Percentiles rank a stretch among this genome's conserved stretches.
Conservation (phyloP, 495 filamentous ascomycete species). For the Trichoderma erinaceum region DNA sequence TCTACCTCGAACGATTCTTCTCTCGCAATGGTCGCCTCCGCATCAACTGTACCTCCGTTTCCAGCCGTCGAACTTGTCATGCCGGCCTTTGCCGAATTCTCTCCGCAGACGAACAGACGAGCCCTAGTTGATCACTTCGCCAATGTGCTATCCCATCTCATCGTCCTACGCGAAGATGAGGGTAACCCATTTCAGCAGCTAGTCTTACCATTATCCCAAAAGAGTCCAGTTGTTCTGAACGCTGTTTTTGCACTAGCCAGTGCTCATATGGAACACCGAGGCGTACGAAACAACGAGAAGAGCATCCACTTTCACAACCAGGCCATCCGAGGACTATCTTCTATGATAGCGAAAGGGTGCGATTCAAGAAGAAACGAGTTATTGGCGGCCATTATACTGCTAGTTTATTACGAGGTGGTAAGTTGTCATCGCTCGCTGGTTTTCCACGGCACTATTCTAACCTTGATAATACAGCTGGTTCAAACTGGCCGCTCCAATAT, state of each 20-base stretch:
- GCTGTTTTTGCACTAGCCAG: slow-evolving; percentile 54
- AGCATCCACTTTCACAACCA: slow-evolving; percentile 54
- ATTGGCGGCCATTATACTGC: slow-evolving; percentile 54
- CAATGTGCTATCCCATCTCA: slow-evolving; percentile 55
- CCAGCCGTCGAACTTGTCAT: slow-evolving; percentile 45
- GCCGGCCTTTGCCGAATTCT: slow-evolving; percentile 51
- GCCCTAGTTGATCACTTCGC: slow-evolving; percentile 57
- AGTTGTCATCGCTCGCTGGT: slow-evolving; percentile 21
- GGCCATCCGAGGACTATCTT: slow-evolving; percentile 52
- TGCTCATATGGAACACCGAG: slow-evolving; percentile 54
- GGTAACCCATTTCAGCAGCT: slow-evolving; percentile 59
- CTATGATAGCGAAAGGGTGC: slow-evolving; percentile 48
- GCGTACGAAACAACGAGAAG: slow-evolving; percentile 48
- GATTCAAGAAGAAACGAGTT: slow-evolving; percentile 49
- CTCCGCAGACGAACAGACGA: slow-evolving; percentile 46
- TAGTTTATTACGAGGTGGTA: slow-evolving; percentile 60
- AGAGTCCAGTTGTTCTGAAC: slow-evolving; percentile 48
- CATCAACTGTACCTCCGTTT: slow-evolving; percentile 26
- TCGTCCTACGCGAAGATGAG: slow-evolving; percentile 57
- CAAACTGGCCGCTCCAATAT: slow-evolving; percentile 52
- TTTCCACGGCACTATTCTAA: not conserved
- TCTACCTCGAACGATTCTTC: not conserved
- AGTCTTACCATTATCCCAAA: slow-evolving; percentile 51
- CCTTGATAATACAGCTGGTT: slow-evolving; percentile 41
- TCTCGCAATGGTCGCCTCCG: not conserved